Evolutionary conservation across 129 eudicot genomes (phyloP), one percentile per base, ranked within the genome.

Genomic region (Escallonia rubra): DNA sequence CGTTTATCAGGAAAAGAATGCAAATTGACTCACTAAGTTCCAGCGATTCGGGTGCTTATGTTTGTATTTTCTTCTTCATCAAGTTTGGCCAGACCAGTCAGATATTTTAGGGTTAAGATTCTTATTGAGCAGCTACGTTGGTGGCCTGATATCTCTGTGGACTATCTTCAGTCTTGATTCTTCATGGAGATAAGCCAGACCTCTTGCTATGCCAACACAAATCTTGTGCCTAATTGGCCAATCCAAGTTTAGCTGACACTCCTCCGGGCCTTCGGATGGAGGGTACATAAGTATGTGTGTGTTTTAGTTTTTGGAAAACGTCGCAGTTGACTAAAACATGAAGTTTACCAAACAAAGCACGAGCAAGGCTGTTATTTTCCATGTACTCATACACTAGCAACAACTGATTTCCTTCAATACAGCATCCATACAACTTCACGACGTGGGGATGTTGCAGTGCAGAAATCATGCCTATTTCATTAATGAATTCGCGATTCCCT

Each of bases 381-480:
- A 84, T 40, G 65, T 84, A 84, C 65, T 84, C 90, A 41, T 84
- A 84, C 6, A 84, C 69, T 12, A 84, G 71, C 70, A 80, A n/a
- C 51, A 84, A 76, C 58, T 84, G 80, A 23, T 76, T 72, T 3
- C 85, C 84, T 64, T 83, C 85, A 0, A 80, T 74, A 61, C 89
- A 83, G 56, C 84, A 83, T 47, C 89, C 89, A 43, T 80, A 63
- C 8, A 83, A 62, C 70, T 76, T 83, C 9, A 83, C 89, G 62
- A 83, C 85, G 63, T 83, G 71, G 23, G 85, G 86, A 72, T 84
- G 86, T 70, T 80, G 86, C 23, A 84, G 43, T 52, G 77, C 80
- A 62, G 90, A 69, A 55, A 84, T 84, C 83, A 84, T 77, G 78
- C 90, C 90, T 64, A 84, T 84, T 67, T 84, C 90, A 74, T 77